phyloP scores from a whole-genome alignment of 805 yeast genomes.

The Ogataea parapolymorpha region DNA sequence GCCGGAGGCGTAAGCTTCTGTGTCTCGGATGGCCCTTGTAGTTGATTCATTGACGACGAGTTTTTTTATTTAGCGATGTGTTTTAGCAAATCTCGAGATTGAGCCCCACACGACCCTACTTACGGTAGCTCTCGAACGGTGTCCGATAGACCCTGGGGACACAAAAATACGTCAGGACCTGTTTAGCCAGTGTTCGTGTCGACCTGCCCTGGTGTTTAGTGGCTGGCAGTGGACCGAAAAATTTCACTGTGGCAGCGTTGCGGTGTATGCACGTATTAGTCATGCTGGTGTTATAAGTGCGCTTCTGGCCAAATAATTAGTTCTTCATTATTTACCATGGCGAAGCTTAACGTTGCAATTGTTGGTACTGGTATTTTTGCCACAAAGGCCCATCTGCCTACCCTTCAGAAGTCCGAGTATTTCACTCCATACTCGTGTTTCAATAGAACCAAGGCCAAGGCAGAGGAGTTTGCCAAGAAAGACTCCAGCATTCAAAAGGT shows the following conservation, averaged over 20 bases:
- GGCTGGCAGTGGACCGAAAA: too few relatives aligned
- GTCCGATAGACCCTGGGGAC: too few relatives aligned
- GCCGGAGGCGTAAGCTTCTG: slow-evolving; percentile 24
- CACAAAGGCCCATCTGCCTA: slow-evolving; percentile 76
- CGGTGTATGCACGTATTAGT: too few relatives aligned
- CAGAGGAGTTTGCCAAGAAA: slow-evolving; percentile 66
- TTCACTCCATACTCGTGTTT: slow-evolving; percentile 66
- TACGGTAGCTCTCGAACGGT: too few relatives aligned
- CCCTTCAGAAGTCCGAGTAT: slow-evolving; percentile 48
- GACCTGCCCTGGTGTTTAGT: too few relatives aligned
- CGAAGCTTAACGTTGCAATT: slow-evolving; percentile 52
- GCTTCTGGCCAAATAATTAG: too few relatives aligned
- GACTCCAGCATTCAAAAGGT: slow-evolving; percentile 56
- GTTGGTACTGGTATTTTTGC: slow-evolving; percentile 91
- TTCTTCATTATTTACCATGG: slow-evolving; percentile 4
- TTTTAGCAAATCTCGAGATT: slow-evolving; percentile 5
- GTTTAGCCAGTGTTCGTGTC: too few relatives aligned
- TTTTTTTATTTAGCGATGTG: slow-evolving; percentile 10
- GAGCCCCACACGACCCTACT: background rate
- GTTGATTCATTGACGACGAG: slow-evolving; percentile 13
- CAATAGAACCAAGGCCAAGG: slow-evolving; percentile 83
- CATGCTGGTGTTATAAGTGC: too few relatives aligned
- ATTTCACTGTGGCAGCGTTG: too few relatives aligned
- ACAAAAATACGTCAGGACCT: too few relatives aligned
- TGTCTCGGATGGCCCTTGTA: slow-evolving; percentile 6